Conservation (phyloP, 139 green algal genomes). For the Eudorina sp. region DNA sequence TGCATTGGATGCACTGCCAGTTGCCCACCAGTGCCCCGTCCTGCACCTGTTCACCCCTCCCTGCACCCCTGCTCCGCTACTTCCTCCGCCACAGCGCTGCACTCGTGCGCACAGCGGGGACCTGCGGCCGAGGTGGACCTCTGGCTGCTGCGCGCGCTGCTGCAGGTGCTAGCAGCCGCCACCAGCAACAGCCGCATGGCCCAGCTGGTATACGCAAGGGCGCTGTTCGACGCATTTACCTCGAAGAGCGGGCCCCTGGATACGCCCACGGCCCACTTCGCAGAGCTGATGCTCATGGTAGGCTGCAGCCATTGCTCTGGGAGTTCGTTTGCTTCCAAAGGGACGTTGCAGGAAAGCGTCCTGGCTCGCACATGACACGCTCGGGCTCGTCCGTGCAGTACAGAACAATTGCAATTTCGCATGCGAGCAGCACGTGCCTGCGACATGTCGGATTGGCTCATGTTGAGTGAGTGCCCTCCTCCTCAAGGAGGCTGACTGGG, state of each 20-base stretch:
- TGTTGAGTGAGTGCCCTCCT: no score
- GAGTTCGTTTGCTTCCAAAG: no score
- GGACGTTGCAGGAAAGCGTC: no score
- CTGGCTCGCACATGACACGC: no score
- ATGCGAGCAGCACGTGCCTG: no score
- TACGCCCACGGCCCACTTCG: constrained; percentile 30
- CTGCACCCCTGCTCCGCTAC: no score
- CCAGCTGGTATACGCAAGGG: background rate
- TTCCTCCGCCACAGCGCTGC: constrained; percentile 2
- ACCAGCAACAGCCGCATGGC: constrained; percentile 21
- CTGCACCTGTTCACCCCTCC: background rate
- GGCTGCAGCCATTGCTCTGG: background rate
- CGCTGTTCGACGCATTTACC: background rate
- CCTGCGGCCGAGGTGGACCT: constrained; percentile 19
- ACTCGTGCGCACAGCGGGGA: background rate
- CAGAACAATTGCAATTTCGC: no score
- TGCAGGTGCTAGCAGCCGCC: constrained; percentile 36
- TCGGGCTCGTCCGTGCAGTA: no score
- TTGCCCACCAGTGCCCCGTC: no score
- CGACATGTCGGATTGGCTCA: no score
- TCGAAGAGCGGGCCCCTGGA: background rate
- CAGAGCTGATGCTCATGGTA: constrained; percentile 37
- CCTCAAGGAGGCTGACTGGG: no score
- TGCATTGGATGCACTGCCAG: no score
- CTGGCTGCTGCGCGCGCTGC: constrained; percentile 36